Evolutionary conservation across 1,139 yeast species (phyloP).

Genomic region (Hyphopichia buzzinii): DNA sequence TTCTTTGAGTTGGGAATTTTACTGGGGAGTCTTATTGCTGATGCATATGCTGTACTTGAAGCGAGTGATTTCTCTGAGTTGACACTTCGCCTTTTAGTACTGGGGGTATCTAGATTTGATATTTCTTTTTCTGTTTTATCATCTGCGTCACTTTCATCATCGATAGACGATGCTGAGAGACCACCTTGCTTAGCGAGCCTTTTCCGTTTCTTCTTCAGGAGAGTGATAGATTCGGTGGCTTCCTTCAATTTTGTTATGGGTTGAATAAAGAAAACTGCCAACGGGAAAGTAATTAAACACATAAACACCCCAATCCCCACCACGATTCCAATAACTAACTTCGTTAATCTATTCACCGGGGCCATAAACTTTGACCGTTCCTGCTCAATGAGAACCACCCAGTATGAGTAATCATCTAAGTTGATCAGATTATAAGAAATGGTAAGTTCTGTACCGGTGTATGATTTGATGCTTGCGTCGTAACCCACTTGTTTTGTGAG

Average conservation of each 20-base stretch:
- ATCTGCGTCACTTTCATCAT: conserved; percentile 1
- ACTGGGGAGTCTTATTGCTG: conserved; percentile 45
- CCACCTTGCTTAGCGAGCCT: conserved; percentile 5
- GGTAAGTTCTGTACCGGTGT: conserved; percentile 50
- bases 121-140: neutral
- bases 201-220: conserved; percentile 27
- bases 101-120: neutral
- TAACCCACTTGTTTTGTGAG: conserved; percentile 47
- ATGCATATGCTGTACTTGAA: conserved; percentile 32
- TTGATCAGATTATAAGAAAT: conserved; percentile 67
- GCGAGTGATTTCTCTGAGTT: conserved; percentile 26
- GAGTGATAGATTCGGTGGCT: conserved; percentile 69
- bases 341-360: conserved; percentile 61
- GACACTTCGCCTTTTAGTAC: conserved; percentile 21
- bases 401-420: conserved; percentile 46
- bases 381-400: conserved; percentile 82
- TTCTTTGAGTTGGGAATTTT: conserved; percentile 56
- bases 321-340: conserved; percentile 75
- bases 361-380: conserved; percentile 54
- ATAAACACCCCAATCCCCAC: conserved; percentile 77
- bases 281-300: conserved; percentile 71
- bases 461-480: conserved; percentile 41
- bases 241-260: conserved; percentile 80
- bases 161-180: neutral
- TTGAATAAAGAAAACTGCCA: conserved; percentile 81